Evolutionary conservation across 768 basidiomycete species (phyloP).

Genomic region (Mycena haematopus): DNA sequence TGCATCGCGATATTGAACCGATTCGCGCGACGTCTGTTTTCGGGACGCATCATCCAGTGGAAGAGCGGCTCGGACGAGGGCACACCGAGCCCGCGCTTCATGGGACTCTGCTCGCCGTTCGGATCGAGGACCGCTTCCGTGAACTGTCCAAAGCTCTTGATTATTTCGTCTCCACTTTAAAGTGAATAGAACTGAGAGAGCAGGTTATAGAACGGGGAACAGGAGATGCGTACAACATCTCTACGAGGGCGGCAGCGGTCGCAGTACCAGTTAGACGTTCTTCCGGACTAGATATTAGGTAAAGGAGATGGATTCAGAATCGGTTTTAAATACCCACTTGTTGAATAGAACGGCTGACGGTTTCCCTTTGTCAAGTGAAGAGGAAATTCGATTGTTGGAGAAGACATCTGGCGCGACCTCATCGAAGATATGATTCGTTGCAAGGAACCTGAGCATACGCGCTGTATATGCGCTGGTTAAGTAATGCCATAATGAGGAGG

Average conservation of each 20-base stretch:
- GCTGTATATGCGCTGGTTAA: slow-evolving; percentile 29
- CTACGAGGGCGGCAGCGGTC: slow-evolving; percentile 7
- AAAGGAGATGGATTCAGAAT: slow-evolving; percentile 1
- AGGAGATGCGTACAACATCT: slow-evolving; percentile 18
- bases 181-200: not conserved
- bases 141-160: not conserved
- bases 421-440: slow-evolving; percentile 43
- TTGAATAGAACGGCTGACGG: slow-evolving; percentile 35
- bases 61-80: not conserved
- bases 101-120: not conserved
- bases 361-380: slow-evolving; percentile 39
- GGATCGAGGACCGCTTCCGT: slow-evolving; percentile 6
- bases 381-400: slow-evolving; percentile 43
- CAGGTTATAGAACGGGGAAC: not conserved
- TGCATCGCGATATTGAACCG: slow-evolving; percentile 5
- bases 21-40: slow-evolving; percentile 1
- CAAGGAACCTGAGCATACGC: slow-evolving; percentile 42
- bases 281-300: slow-evolving; percentile 16
- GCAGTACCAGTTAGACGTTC: slow-evolving; percentile 9
- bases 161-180: not conserved
- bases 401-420: slow-evolving; percentile 43
- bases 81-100: not conserved
- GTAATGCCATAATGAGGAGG: not conserved
- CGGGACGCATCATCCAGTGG: slow-evolving; percentile 4
- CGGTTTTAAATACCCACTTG: slow-evolving; percentile 33